Base-by-base conservation (phyloP, 1,139 yeast genomes). In the Blastobotrys indianensis region DNA sequence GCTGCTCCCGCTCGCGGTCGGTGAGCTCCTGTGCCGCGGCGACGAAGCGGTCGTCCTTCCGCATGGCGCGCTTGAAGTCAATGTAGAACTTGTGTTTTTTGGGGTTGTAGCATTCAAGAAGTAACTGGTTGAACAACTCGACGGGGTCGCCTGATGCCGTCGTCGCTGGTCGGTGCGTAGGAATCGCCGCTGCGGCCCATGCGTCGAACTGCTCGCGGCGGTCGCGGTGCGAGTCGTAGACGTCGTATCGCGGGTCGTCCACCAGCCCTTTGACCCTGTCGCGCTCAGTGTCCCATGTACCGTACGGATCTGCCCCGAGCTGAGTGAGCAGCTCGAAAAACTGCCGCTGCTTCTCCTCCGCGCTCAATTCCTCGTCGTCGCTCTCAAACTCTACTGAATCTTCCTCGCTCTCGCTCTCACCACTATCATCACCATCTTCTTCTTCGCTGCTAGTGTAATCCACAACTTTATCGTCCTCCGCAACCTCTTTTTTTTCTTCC, bases 211-310 rank as follows among this genome's bases (percentile, higher is more conserved):
- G 57, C 0, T 58, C 63, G 37, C 60, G 61, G 38, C 80, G 60
- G 31, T 56, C 60, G 33, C 54, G 54, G 39, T 68, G 65, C 12
- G 62, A 55, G 31, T 67, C 73, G 32, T 73, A 49, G 7, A 52
- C 58, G 36, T 63, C 61, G 54, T 68, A 77, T 20, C 71, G 57
- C 1, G 72, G 69, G 43, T 73, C 74, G 29, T 63, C 52, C 1
- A 69, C 56, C 1, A 77, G 53, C 25, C 25, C 25, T 4, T 4
- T 4, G 25, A 20, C 7, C 37, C 64, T 65, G 5, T 61, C 56
- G n/a, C 68, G 60, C 53, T 75, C 80, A 0, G 62, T 56, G 35
- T 74, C 77, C 77, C 79, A 77, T 0, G 74, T 56, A 3, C 72
- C 63, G 49, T 55, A 73, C 1, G 77, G 74, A 49, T 74, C 69